Percentiles rank a stretch among this genome's conserved stretches.
Conservation (phyloP, 2,329 filamentous ascomycete species). For the Didymellaceae sp. region DNA sequence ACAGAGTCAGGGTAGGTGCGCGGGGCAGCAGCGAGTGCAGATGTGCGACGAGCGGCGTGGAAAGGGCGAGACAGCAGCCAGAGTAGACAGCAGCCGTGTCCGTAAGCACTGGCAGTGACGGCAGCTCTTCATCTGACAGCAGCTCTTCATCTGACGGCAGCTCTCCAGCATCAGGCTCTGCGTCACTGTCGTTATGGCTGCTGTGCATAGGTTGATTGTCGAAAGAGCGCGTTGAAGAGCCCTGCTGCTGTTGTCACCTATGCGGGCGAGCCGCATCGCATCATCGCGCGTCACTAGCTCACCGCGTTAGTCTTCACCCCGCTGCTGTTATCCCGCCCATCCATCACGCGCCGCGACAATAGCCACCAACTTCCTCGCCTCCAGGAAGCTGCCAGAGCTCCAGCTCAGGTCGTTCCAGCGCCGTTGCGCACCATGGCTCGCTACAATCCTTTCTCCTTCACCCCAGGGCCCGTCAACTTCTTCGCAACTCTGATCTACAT, state of each 20-base stretch:
- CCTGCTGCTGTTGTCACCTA: too few relatives aligned
- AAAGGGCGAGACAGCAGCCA: conserved; percentile 48
- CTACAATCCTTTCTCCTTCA: conserved; percentile 70
- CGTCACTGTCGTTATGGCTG: conserved; percentile 4
- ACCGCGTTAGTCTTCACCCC: conserved; percentile 14
- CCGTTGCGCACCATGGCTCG: conserved; percentile 40
- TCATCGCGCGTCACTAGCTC: conserved; percentile 8
- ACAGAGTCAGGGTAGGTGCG: conserved; percentile 41
- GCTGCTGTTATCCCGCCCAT: conserved; percentile 12
- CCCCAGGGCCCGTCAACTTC: conserved; percentile 79
- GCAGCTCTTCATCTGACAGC: background rate
- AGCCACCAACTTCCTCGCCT: conserved; percentile 3
- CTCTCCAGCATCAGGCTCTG: conserved; percentile 4
- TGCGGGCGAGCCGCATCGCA: background rate
- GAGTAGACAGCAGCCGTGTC: conserved; percentile 32
- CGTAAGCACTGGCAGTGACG: conserved; percentile 25
- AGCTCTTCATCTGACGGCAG: background rate
- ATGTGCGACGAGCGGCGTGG: conserved; percentile 35
- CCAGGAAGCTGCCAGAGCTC: conserved; percentile 13
- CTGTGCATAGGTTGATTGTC: too few relatives aligned
- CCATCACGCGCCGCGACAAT: conserved; percentile 24
- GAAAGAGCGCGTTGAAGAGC: too few relatives aligned
- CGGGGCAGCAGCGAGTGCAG: conserved; percentile 34
- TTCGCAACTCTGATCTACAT: conserved; percentile 79
- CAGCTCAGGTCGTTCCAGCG: conserved; percentile 12